Evolutionary conservation across 306 rosid genomes (phyloP).

Genomic region (Cicer yamashitae): DNA sequence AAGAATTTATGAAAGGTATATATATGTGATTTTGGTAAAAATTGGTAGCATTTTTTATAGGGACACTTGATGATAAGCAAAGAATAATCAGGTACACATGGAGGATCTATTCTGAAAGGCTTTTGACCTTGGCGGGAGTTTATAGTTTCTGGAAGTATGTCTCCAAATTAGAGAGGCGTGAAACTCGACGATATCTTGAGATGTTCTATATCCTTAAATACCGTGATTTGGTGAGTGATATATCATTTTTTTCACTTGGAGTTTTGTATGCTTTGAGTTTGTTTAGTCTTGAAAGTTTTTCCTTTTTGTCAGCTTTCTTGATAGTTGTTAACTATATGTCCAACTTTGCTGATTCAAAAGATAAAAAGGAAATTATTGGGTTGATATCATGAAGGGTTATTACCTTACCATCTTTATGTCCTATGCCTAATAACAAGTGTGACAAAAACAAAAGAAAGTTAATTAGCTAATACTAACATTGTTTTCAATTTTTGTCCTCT

Average conservation of each 20-base stretch:
- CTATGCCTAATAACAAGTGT: background rate
- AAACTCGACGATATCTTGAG: constrained; percentile 87
- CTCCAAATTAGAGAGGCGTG: constrained; percentile 87
- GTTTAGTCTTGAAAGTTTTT: background rate
- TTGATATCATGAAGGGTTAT: constrained; percentile 3
- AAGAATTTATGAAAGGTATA: constrained; percentile 83
- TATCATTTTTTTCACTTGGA: background rate
- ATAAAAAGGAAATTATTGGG: background rate
- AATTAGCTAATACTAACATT: constrained; percentile 10
- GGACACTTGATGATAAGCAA: constrained; percentile 10
- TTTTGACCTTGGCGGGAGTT: constrained; percentile 93
- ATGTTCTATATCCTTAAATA: constrained; percentile 94
- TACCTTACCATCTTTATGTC: constrained; percentile 4
- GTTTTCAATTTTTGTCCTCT: constrained; percentile 25
- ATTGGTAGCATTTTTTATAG: background rate
- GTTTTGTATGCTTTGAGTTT: background rate
- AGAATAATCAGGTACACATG: constrained; percentile 75
- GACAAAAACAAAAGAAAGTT: background rate
- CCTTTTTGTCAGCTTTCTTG: background rate
- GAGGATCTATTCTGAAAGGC: constrained; percentile 92
- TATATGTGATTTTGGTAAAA: background rate
- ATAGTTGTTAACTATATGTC: background rate
- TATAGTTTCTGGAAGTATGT: constrained; percentile 95
- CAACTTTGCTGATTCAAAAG: background rate
- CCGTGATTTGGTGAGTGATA: constrained; percentile 84